Evolutionary conservation across 2,329 filamentous ascomycete species (phyloP), one percentile per base, ranked within the genome.

Genomic region (Pleoardoris graminearum): DNA sequence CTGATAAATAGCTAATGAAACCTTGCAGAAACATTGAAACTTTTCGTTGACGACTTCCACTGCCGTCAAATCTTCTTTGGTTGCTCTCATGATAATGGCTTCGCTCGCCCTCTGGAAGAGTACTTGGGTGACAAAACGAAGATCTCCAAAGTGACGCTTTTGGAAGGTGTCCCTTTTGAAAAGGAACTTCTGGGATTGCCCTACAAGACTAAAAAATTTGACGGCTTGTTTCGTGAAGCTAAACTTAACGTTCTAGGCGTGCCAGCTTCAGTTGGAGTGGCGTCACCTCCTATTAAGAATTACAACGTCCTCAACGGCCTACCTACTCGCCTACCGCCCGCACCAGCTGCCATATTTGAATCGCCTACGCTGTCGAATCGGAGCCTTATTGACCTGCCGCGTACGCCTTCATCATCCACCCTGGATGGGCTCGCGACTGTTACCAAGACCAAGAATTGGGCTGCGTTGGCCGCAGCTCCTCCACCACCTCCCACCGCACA

Each of bases 61-160:
- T 86, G 84, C 63, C 82, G 81, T 48, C 82, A 84, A 50, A 79
- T 86, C 47, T 73, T 85, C 43, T 75, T 86, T 30, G 84, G 83
- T 7, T 84, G 82, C 66, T 81, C 80, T 12, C 79, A 82, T 53
- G 80, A 83, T 68, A 79, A 78, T 50, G 76, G 79, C 19, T 85
- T 84, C 65, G 77, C 78, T 21, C 74, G 75, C 10, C 70, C 80
- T 30, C 71, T 86, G 10, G 78, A 82, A 62, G 75, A 81, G 29
- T 76, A 77, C 45, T 65, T 76, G 42, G 70, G 73, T 51, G 78
- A 46, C 12, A 7, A 82, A 48, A 59, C 72, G 16, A 69, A 76
- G 37, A 65, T 75, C 7, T 71, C 74, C 19, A 78, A 80, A 42
- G 76, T 86, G 33, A 80, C 82, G 7, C 70, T 86, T 17, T 69